Percentiles rank a stretch among this genome's conserved stretches.
phyloP scores from a whole-genome alignment of 2,329 filamentous ascomycete genomes.

The Colletotrichum siamense region DNA sequence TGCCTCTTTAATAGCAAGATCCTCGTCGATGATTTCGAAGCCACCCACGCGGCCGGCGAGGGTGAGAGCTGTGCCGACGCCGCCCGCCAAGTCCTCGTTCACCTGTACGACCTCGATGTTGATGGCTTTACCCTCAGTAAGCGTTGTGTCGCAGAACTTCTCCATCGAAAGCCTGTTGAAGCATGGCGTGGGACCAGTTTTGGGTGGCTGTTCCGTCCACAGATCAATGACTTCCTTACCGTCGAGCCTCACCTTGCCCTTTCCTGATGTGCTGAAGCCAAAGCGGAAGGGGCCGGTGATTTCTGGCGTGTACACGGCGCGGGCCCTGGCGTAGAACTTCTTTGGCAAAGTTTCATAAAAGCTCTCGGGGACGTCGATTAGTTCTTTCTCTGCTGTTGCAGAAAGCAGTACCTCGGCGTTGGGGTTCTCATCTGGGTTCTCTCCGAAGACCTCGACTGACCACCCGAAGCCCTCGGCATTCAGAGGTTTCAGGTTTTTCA shows the following conservation, averaged over 20 bases:
- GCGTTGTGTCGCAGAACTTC: not conserved
- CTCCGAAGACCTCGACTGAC: conserved; percentile 15
- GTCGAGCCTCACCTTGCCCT: conserved; percentile 29
- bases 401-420: not conserved
- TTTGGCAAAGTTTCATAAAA: conserved; percentile 14
- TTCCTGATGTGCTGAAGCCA: conserved; percentile 24
- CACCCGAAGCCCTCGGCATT: conserved; percentile 7
- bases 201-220: conserved; percentile 17
- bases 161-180: conserved; percentile 24
- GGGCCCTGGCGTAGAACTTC: conserved; percentile 18
- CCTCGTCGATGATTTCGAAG: conserved; percentile 59
- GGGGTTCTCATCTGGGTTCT: conserved; percentile 9
- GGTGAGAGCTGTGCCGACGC: conserved; percentile 25
- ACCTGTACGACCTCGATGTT: conserved; percentile 15
- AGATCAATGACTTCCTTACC: conserved; percentile 30
- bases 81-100: conserved; percentile 25
- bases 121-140: not conserved
- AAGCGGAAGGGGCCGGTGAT: conserved; percentile 7
- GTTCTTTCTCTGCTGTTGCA: conserved; percentile 13
- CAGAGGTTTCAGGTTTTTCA: not conserved
- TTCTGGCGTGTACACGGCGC: conserved; percentile 7
- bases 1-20: conserved; percentile 68
- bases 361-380: conserved; percentile 20
- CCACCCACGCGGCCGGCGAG: conserved; percentile 57
- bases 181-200: conserved; percentile 19